phyloP scores from a whole-genome alignment of 768 basidiomycete species.

The Udeniomyces megalosporus region DNA sequence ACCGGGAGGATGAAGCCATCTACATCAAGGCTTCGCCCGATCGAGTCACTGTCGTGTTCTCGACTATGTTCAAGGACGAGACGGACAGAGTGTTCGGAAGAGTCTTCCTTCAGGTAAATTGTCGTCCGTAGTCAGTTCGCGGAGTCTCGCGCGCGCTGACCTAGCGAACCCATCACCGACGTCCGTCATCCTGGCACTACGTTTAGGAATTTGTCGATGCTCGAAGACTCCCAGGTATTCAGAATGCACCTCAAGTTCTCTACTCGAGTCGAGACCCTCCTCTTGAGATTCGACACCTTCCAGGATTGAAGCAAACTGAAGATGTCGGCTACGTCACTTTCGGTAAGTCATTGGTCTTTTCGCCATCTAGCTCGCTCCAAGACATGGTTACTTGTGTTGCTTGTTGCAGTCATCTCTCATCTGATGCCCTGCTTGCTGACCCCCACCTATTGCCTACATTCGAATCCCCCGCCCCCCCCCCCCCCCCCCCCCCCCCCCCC shows the following conservation, averaged over 20 bases:
- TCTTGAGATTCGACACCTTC: conserved; percentile 79
- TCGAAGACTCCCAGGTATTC: conserved; percentile 76
- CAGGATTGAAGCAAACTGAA: conserved; percentile 63
- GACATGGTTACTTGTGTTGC: not conserved
- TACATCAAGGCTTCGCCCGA: conserved; percentile 84
- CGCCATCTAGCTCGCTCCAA: too few relatives aligned
- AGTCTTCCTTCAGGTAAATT: conserved; percentile 84
- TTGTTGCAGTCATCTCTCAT: not conserved
- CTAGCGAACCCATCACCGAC: too few relatives aligned
- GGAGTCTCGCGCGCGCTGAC: too few relatives aligned
- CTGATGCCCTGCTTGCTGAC: not conserved
- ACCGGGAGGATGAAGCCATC: conserved; percentile 93
- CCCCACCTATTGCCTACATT: not conserved
- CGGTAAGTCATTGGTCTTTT: conserved; percentile 26
- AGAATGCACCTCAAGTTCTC: conserved; percentile 91
- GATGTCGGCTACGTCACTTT: conserved; percentile 95
- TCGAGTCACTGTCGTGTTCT: conserved; percentile 95
- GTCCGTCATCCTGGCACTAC: conserved; percentile 30
- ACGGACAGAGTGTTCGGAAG: conserved; percentile 94
- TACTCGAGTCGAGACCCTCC: conserved; percentile 92
- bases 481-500: not conserved
- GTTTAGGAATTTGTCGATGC: conserved; percentile 99
- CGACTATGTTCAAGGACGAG: conserved; percentile 90
- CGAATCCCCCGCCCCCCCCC: not conserved
- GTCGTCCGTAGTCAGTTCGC: not conserved